A percentile compares a stretch with the other conserved stretches of the same genome.
Evolutionary conservation across 2,329 filamentous ascomycete species (phyloP).

Genomic region (Alternaria brassicae): DNA sequence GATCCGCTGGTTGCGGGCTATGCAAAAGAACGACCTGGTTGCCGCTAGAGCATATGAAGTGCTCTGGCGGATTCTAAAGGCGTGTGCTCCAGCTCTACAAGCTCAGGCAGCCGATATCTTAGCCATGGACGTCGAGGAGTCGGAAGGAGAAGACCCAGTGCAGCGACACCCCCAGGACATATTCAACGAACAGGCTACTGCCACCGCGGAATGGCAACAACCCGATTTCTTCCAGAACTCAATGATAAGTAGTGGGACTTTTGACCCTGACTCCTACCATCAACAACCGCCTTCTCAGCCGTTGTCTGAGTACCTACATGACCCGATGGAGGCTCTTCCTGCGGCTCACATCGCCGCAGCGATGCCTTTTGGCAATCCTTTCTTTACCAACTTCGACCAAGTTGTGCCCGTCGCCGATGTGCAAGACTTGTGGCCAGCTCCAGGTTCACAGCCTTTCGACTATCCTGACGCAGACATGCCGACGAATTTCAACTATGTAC

Average conservation of each 20-base stretch:
- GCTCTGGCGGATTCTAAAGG: constrained; percentile 25
- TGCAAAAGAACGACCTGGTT: constrained; percentile 38
- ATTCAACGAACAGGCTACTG: no score
- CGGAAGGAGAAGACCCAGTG: constrained; percentile 10
- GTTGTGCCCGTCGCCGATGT: constrained; percentile 18
- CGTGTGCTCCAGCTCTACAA: constrained; percentile 20
- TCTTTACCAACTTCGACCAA: constrained; percentile 33
- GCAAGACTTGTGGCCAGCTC: constrained; percentile 19
- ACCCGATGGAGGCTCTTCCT: no score
- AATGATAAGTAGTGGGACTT: no score
- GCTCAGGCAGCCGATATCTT: no score
- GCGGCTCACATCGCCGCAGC: no score
- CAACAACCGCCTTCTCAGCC: not conserved
- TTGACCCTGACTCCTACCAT: no score
- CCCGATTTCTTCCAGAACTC: no score
- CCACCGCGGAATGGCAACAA: no score
- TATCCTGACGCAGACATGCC: not conserved
- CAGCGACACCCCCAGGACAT: no score
- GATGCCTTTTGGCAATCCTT: constrained; percentile 32
- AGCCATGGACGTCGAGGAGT: constrained; percentile 24
- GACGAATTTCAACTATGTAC: no score
- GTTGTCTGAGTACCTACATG: not conserved
- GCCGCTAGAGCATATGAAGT: constrained; percentile 42
- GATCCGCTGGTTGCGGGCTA: constrained; percentile 42
- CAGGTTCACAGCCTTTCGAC: not conserved